Evolutionary conservation across 176 grass and related monocot genomes (phyloP).

Genomic region (Alopecurus myosuroides): DNA sequence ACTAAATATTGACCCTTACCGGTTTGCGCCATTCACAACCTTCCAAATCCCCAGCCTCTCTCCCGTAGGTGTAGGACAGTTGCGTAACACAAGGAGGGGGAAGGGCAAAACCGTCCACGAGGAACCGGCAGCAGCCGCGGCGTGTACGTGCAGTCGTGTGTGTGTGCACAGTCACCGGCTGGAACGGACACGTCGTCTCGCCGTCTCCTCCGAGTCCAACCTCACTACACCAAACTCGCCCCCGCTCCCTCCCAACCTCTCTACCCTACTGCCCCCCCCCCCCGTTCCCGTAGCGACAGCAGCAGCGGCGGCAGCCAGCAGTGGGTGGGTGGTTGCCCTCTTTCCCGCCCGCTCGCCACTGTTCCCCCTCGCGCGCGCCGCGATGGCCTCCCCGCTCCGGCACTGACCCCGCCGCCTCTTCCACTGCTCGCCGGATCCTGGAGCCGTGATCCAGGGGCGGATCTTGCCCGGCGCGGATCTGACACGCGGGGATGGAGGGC

Average conservation of each 20-base stretch:
- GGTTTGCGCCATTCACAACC: not conserved
- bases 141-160: not conserved
- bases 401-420: not conserved
- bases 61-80: too few species aligned
- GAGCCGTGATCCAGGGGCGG: not conserved
- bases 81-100: not conserved
- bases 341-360: not conserved
- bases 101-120: not conserved
- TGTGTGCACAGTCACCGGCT: not conserved
- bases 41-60: not conserved
- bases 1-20: too few species aligned
- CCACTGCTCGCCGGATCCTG: not conserved
- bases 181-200: not conserved
- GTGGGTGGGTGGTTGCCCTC: constrained; percentile 18
- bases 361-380: not conserved
- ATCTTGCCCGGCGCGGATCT: constrained; percentile 8
- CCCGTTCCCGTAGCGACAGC: not conserved
- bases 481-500: constrained; percentile 10
- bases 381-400: not conserved
- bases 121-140: not conserved
- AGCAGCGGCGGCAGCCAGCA: not conserved
- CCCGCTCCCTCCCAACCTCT: not conserved
- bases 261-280: not conserved
- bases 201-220: not conserved
- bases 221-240: constrained; percentile 15